phyloP scores from a whole-genome alignment of 1,284 basidiomycete species.

The Irpex sp. region DNA sequence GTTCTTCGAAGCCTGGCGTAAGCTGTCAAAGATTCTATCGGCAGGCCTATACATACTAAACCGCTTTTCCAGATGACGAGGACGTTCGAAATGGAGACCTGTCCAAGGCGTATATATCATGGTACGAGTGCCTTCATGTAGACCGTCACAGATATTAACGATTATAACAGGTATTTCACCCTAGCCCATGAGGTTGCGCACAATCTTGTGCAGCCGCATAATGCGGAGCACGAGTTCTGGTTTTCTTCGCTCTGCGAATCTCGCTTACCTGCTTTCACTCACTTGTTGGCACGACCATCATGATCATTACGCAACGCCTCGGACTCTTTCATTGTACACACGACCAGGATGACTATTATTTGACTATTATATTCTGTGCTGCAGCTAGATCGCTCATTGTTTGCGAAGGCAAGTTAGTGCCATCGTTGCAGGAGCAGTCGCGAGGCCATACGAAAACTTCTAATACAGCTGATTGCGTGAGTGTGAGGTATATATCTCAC shows the following conservation, averaged over 20 bases:
- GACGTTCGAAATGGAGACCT: constrained; percentile 58
- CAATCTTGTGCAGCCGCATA: constrained; percentile 76
- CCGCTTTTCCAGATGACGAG: constrained; percentile 53
- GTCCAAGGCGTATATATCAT: constrained; percentile 77
- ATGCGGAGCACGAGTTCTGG: constrained; percentile 90
- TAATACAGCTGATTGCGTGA: no score
- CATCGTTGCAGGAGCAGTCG: no score
- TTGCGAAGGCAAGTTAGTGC: no score
- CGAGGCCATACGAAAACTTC: no score
- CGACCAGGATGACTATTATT: background rate
- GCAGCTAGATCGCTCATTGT: no score
- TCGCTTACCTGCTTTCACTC: constrained; percentile 27
- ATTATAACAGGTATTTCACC: constrained; percentile 73
- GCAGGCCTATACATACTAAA: constrained; percentile 1
- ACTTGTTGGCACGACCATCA: background rate
- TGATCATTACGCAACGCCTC: background rate
- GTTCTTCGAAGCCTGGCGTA: constrained; percentile 88
- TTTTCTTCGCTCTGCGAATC: constrained; percentile 88
- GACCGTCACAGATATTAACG: background rate
- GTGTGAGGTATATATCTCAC: no score
- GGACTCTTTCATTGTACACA: background rate
- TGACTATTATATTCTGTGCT: no score
- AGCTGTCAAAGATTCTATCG: constrained; percentile 29
- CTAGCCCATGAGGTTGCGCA: constrained; percentile 92
- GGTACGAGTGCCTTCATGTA: constrained; percentile 36